Conservation (phyloP, 2,329 filamentous ascomycete genomes). For the Xylariaceae sp. region DNA sequence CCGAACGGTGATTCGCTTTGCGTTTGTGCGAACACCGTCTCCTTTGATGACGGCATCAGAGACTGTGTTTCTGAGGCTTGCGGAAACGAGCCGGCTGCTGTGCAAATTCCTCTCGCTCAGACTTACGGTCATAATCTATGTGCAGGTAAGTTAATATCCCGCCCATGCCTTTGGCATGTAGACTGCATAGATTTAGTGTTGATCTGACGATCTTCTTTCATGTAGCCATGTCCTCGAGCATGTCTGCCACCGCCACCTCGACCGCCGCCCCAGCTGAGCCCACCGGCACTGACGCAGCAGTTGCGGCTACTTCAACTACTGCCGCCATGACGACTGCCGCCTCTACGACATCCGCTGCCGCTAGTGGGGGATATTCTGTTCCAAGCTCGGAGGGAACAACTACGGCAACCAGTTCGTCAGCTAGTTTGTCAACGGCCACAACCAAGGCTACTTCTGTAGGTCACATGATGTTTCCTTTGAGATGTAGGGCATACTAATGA, state of each 20-base stretch:
- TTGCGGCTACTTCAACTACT: constrained; percentile 10
- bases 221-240: constrained; percentile 21
- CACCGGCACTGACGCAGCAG: constrained; percentile 15
- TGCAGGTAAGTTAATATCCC: constrained; percentile 25
- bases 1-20: constrained; percentile 34
- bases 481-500: background rate
- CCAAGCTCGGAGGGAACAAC: background rate
- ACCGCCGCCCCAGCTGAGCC: background rate
- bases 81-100: constrained; percentile 24
- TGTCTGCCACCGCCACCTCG: constrained; percentile 7
- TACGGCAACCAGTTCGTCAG: background rate
- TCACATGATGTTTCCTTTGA: background rate
- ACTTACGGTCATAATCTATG: constrained; percentile 30
- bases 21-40: constrained; percentile 36
- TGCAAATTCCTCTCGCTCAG: constrained; percentile 30
- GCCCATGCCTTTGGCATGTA: background rate
- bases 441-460: constrained; percentile 3
- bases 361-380: constrained; percentile 2
- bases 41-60: constrained; percentile 35
- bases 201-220: constrained; percentile 5
- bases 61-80: constrained; percentile 39
- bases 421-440: background rate
- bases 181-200: background rate
- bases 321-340: constrained; percentile 6
- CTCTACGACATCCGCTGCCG: constrained; percentile 6